Conservation (phyloP, 2,329 filamentous ascomycete genomes). For the Macroventuria anomochaeta region DNA sequence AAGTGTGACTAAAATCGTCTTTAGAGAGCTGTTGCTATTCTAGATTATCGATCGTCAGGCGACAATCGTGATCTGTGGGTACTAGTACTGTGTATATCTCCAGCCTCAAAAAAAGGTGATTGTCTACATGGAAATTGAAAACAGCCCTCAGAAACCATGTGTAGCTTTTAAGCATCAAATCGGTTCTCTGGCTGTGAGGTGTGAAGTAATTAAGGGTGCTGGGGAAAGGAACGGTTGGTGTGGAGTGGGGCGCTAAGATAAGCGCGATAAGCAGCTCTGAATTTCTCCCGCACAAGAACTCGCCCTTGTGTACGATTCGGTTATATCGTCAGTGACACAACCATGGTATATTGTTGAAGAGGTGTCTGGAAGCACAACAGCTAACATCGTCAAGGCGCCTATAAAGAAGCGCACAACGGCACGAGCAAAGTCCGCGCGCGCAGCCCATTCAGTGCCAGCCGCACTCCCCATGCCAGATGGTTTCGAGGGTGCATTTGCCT, state of each 20-base stretch:
- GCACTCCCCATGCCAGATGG: conserved; percentile 42
- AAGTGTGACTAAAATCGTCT: too few relatives aligned
- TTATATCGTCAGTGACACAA: background rate
- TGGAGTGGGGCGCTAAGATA: conserved; percentile 10
- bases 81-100: too few relatives aligned
- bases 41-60: background rate
- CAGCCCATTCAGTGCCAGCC: conserved; percentile 29
- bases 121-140: too few relatives aligned
- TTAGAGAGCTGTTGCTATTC: background rate
- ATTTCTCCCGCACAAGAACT: conserved; percentile 1
- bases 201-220: background rate
- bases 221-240: background rate
- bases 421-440: conserved; percentile 43
- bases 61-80: too few relatives aligned
- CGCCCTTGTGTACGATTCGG: background rate
- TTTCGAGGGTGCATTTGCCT: conserved; percentile 62
- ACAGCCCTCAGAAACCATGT: too few relatives aligned
- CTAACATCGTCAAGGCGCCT: conserved; percentile 34
- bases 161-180: too few relatives aligned
- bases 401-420: conserved; percentile 47
- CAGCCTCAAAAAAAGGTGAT: too few relatives aligned
- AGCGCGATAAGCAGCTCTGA: conserved; percentile 6
- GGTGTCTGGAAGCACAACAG: too few relatives aligned
- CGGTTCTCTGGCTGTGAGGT: background rate
- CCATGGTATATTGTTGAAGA: background rate